Evolutionary conservation across 2,329 filamentous ascomycete genomes (phyloP), one percentile per base, ranked within the genome.

Genomic region (Helotiales sp.): DNA sequence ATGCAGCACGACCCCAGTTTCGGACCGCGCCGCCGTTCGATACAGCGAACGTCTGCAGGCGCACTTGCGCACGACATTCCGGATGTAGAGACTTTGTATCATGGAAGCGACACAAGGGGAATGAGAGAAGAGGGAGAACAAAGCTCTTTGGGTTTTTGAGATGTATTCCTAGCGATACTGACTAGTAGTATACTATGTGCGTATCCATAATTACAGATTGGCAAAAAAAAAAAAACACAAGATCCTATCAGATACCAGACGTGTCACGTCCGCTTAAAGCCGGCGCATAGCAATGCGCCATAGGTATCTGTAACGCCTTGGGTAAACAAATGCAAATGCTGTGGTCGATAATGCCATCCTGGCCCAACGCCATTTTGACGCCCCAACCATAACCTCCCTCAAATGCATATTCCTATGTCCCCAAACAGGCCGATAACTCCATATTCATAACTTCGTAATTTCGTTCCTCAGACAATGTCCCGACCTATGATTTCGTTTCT

Each of bases 201-300:
- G 28, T 50, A 30, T 61, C 28, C 59, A 52, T 61, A 50, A 50
- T n/a, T 50, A 61, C 59, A 61, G 15, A 47, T 45, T 52, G 22
- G 57, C 57, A 6, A 13, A 8, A 58, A 43, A 37, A 60, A 59
- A 1, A 32, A 6, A 13, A 8, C 43, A 43, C 57, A 60, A 59
- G 2, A 32, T 28, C 40, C 57, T 30, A 59, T 20, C 57, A 43
- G 24, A 60, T 43, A 57, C 7, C 54, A 40, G 11, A 40, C 17
- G 32, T 40, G 20, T 32, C 11, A 20, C 32, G 17, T 43, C 34
- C 15, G 26, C 22, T 17, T 20, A 47, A 20, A 10, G 13, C 34
- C 34, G 8, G 34, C 0, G 8, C 2, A 20, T 20, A 60, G 22
- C 26, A 52, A 52, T 61, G 20, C 45, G 28, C 59, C 59, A 40